Base-by-base conservation (phyloP, 2,329 filamentous ascomycete genomes). In the Fusarium clavum region DNA sequence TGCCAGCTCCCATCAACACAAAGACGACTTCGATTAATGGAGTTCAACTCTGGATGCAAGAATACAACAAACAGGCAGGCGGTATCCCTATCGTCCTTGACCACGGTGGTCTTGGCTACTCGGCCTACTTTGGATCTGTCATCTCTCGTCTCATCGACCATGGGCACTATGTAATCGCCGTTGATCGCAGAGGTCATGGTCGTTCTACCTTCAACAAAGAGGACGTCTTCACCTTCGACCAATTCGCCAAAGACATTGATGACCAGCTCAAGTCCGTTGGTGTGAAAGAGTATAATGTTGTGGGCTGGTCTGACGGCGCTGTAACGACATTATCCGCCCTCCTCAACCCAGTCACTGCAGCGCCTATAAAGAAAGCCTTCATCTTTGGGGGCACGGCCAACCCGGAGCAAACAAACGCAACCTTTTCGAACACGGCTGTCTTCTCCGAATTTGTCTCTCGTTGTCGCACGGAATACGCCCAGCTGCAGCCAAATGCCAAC, bases 221-320 rank as follows among this genome's bases (percentile, higher is more conserved):
- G 22, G 81, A 82, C 40, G 68, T 74, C 30, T 83, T 83, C 64
- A 82, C 80, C 20, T 83, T 77, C 56, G 75, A 79, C 14, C 72
- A 77, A 61, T 81, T 82, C 67, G 80, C 80, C 22, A 60, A 71
- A 25, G 81, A 83, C 43, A 79, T 78, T 8, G 67, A 77, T 29
- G 76, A 64, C 7, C 75, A 80, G 44, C 76, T 83, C 6, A 70
- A 74, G 8, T 41, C 70, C 2, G 68, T 75, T 8, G 77, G 77
- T 2, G 72, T 82, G 3, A 57, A 47, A 6, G 57, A 71, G 56
- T 79, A 79, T 66, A 74, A 77, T 59, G 76, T 80, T 27, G 78
- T 82, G 7, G 81, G 81, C 27, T 83, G 81, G 81, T 81, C 79
- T 11, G 81, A 83, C 56, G 81, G 81, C 43, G 81, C 77, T 38